Evolutionary conservation across 805 yeast genomes (phyloP).

Genomic region (Tetrapisispora fleetii): DNA sequence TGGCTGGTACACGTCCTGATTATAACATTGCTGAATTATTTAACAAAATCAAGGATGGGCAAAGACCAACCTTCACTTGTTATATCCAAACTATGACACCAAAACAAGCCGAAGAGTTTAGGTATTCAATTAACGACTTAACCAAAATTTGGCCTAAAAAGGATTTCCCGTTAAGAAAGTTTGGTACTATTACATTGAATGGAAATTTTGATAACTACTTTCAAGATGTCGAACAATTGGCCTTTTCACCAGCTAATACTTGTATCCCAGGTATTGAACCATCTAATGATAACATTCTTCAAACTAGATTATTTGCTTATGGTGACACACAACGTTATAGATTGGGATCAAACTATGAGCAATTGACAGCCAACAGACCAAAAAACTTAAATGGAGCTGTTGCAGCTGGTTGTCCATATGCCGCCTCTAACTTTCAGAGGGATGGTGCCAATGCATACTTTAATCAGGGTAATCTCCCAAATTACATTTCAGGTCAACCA

Average conservation of each 20-base stretch:
- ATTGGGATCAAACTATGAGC: slow-evolving; percentile 58
- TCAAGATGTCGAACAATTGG: slow-evolving; percentile 41
- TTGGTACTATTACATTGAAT: slow-evolving; percentile 51
- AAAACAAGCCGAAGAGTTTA: slow-evolving; percentile 63
- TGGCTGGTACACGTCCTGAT: slow-evolving; percentile 44
- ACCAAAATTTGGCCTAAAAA: slow-evolving; percentile 86
- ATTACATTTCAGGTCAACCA: slow-evolving; percentile 36
- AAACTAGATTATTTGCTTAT: slow-evolving; percentile 66
- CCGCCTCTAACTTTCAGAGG: slow-evolving; percentile 40
- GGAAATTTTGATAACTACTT: slow-evolving; percentile 48
- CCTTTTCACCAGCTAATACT: slow-evolving; percentile 60
- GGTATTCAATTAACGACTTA: slow-evolving; percentile 76
- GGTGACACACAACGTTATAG: slow-evolving; percentile 72
- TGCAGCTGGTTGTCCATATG: neutral
- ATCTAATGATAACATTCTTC: slow-evolving; percentile 68
- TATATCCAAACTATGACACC: slow-evolving; percentile 62
- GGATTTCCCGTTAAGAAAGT: slow-evolving; percentile 73
- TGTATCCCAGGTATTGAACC: slow-evolving; percentile 69
- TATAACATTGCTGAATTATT: slow-evolving; percentile 35
- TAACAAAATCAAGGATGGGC: slow-evolving; percentile 32
- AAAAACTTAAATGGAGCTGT: slow-evolving; percentile 2
- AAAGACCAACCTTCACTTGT: slow-evolving; percentile 39
- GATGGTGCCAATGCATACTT: slow-evolving; percentile 50
- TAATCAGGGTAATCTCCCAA: slow-evolving; percentile 43
- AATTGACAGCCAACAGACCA: slow-evolving; percentile 52